phyloP scores from a whole-genome alignment of 495 filamentous ascomycete genomes.

The Beverwykella pulmonaria region DNA sequence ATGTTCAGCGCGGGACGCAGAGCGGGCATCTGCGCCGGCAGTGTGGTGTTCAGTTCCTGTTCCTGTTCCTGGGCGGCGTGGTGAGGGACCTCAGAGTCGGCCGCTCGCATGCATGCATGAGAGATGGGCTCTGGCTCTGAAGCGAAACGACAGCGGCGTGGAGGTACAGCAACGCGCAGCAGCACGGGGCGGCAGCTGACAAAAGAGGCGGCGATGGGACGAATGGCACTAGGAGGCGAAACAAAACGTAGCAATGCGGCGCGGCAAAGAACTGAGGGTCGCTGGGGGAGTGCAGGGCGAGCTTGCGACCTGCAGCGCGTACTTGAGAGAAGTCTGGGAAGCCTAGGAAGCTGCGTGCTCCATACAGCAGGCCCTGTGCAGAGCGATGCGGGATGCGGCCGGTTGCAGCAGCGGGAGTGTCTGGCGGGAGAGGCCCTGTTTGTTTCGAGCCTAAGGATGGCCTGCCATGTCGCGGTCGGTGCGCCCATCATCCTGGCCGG shows the following conservation, averaged over 20 bases:
- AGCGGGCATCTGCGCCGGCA: conserved; percentile 30
- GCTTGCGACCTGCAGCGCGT: conserved; percentile 17
- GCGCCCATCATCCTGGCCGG: conserved; percentile 1
- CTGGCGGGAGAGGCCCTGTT: conserved; percentile 20
- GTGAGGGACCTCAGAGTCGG: conserved; percentile 32
- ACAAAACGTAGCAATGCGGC: conserved; percentile 25
- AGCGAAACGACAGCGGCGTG: conserved; percentile 33
- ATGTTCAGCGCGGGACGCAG: conserved; percentile 25
- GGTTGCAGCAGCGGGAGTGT: conserved; percentile 31
- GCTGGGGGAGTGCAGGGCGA: conserved; percentile 22
- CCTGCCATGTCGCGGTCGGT: conserved; percentile 5
- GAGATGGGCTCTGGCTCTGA: conserved; percentile 30
- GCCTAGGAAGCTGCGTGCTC: neutral
- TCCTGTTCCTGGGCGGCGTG: conserved; percentile 26
- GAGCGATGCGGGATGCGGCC: conserved; percentile 28
- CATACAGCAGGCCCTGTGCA: conserved; percentile 8
- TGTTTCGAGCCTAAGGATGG: conserved; percentile 30
- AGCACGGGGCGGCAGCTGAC: conserved; percentile 8
- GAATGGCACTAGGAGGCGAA: conserved; percentile 13
- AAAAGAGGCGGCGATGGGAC: conserved; percentile 8
- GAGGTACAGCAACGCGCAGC: neutral
- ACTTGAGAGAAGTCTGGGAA: conserved; percentile 24
- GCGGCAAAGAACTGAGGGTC: conserved; percentile 10
- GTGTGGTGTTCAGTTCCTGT: conserved; percentile 5
- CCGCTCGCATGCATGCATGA: conserved; percentile 43